These are phyloP conservation scores for Acorus calamus DNA, from an alignment of 106 monocot species.

Conservation along the genomic window DNA sequence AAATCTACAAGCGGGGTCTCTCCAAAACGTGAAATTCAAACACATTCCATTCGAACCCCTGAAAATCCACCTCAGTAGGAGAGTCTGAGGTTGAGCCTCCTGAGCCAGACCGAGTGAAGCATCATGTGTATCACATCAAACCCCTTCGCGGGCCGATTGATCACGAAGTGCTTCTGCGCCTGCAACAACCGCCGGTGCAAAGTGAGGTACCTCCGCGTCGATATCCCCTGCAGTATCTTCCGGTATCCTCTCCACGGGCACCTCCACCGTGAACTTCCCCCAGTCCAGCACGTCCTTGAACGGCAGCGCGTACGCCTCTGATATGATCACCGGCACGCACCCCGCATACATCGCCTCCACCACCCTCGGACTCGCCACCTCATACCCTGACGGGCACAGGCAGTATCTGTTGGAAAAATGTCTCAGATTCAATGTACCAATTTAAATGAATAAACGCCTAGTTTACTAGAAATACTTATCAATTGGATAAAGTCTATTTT, in stretches of 20 bases:
- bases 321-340: constrained; percentile 72
- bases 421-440: too few relatives aligned
- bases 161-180: constrained; percentile 38
- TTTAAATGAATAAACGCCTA: too few relatives aligned
- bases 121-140: constrained; percentile 49
- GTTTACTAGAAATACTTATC: too few relatives aligned
- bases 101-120: constrained; percentile 48
- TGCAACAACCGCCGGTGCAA: constrained; percentile 31
- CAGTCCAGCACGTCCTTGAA: constrained; percentile 74
- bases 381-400: constrained; percentile 72
- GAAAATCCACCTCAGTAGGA: constrained; percentile 8
- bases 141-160: constrained; percentile 28
- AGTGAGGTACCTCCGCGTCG: constrained; percentile 19
- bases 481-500: too few relatives aligned
- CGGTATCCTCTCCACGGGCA: constrained; percentile 37
- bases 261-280: constrained; percentile 35
- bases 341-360: constrained; percentile 56
- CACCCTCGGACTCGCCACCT: constrained; percentile 67
- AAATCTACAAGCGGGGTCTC: too few relatives aligned
- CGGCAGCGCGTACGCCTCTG: constrained; percentile 43
- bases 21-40: too few relatives aligned
- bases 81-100: constrained; percentile 41
- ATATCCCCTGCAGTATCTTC: constrained; percentile 25
- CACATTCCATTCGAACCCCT: too few relatives aligned
- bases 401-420: constrained; percentile 19